Percentiles rank a stretch among this genome's conserved stretches.
These are phyloP conservation scores for Psilocybe azurescens DNA, from an alignment of 768 basidiomycete species.

Conservation along the genomic window DNA sequence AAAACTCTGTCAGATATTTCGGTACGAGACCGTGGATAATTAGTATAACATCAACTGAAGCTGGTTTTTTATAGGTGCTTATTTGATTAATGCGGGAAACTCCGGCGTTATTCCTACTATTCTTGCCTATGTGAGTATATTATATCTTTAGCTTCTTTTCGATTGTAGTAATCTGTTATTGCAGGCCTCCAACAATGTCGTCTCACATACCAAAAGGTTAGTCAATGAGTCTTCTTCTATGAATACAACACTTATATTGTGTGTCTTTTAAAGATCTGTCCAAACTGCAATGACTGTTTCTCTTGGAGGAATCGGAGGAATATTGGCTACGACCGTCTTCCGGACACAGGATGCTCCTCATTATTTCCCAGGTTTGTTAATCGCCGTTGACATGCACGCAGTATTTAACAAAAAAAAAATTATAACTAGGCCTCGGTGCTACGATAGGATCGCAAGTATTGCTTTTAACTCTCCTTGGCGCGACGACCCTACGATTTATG, in stretches of 20 bases:
- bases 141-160: not conserved
- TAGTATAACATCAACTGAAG: not conserved
- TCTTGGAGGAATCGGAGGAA: conserved; percentile 48
- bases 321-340: conserved; percentile 48
- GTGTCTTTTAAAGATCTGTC: conserved; percentile 36
- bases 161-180: not conserved
- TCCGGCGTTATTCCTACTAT: conserved; percentile 49
- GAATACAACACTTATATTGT: not conserved
- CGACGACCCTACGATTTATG: conserved; percentile 40
- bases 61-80: conserved; percentile 37
- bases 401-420: conserved; percentile 7
- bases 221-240: not conserved
- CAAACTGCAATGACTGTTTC: conserved; percentile 46
- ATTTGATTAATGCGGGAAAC: conserved; percentile 48
- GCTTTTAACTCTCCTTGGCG: conserved; percentile 37
- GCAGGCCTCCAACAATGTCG: conserved; percentile 51
- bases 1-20: conserved; percentile 46
- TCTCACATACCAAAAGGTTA: conserved; percentile 50
- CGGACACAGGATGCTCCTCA: conserved; percentile 46
- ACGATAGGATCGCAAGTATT: conserved; percentile 46
- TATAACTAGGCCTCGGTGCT: conserved; percentile 40
- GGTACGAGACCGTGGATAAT: conserved; percentile 30
- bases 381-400: not conserved
- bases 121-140: conserved; percentile 43
- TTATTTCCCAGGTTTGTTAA: conserved; percentile 44